phyloP scores from a whole-genome alignment of 106 monocot species.

The Platanthera guangdongensis region DNA sequence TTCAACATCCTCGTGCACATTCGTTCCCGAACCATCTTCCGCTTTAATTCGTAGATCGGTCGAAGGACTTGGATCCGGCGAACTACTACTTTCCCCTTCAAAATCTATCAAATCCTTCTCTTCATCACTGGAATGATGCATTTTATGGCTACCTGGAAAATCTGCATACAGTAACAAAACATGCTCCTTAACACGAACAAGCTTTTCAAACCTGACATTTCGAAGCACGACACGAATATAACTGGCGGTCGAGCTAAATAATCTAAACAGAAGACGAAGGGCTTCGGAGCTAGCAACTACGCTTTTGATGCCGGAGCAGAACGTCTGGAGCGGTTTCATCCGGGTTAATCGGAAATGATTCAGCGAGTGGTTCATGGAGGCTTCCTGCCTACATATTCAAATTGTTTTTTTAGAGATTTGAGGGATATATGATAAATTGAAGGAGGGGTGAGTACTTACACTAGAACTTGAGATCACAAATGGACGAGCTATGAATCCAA shows the following conservation, averaged over 20 bases:
- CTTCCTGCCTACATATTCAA: conserved; percentile 46
- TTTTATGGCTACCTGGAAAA: neutral
- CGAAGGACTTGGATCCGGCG: neutral
- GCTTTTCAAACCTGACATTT: conserved; percentile 23
- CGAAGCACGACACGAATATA: conserved; percentile 19
- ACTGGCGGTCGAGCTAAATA: conserved; percentile 19
- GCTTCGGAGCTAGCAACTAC: conserved; percentile 41
- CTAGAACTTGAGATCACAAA: conserved; percentile 32
- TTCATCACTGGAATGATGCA: conserved; percentile 6
- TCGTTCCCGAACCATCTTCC: conserved; percentile 3
- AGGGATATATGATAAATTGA: neutral
- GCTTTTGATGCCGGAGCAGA: conserved; percentile 56
- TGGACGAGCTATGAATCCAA: conserved; percentile 43
- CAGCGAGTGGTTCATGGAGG: conserved; percentile 29
- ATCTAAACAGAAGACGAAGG: conserved; percentile 10
- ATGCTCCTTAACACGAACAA: conserved; percentile 2
- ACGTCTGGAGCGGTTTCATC: conserved; percentile 31
- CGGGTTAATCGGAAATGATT: conserved; percentile 33
- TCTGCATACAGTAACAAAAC: conserved; percentile 25
- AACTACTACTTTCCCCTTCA: conserved; percentile 11
- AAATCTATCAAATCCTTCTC: conserved; percentile 36
- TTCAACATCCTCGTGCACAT: neutral
- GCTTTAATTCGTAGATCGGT: neutral
- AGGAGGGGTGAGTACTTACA: neutral
- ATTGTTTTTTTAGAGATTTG: neutral